A percentile compares a stretch with the other conserved stretches of the same genome.
These are phyloP conservation scores for Postia placenta DNA, from an alignment of 768 basidiomycete genomes.

Conservation along the genomic window DNA sequence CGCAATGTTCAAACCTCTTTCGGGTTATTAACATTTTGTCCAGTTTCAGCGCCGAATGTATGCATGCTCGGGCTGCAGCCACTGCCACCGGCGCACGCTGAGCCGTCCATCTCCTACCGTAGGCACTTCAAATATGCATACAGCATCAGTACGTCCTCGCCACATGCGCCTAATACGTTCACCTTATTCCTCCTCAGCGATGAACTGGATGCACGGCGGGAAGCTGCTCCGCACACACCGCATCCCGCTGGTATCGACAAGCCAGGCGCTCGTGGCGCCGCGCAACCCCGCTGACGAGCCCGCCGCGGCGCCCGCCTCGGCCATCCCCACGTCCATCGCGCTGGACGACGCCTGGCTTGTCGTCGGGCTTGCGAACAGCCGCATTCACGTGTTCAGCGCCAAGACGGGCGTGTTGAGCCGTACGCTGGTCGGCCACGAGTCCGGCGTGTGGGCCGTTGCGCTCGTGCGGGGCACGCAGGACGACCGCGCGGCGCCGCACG, in stretches of 20 bases:
- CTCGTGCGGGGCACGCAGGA: conserved; percentile 48
- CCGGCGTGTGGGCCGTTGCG: conserved; percentile 90
- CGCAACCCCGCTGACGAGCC: conserved; percentile 6
- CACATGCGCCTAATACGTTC: no score
- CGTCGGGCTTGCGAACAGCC: conserved; percentile 80
- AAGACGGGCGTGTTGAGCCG: conserved; percentile 68
- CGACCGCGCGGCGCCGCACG: neutral
- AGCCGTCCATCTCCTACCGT: conserved; percentile 48
- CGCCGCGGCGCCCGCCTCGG: conserved; percentile 34
- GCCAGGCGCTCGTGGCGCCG: conserved; percentile 2
- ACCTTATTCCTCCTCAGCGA: conserved; percentile 39
- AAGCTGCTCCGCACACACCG: conserved; percentile 61
- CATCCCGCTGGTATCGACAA: conserved; percentile 23
- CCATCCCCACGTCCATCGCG: conserved; percentile 83
- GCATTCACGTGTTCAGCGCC: conserved; percentile 82
- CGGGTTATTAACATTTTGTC: neutral
- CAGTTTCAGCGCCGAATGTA: conserved; percentile 21
- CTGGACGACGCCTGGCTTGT: conserved; percentile 81
- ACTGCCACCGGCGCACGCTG: conserved; percentile 4
- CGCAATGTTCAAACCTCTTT: neutral
- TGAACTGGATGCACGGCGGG: conserved; percentile 78
- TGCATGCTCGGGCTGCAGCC: conserved; percentile 1
- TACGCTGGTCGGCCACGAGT: conserved; percentile 77
- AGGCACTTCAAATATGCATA: conserved; percentile 70
- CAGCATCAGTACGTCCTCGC: conserved; percentile 48